Conservation (phyloP, 1,139 yeast species). For the Sugiyamaella grinbergsii region DNA sequence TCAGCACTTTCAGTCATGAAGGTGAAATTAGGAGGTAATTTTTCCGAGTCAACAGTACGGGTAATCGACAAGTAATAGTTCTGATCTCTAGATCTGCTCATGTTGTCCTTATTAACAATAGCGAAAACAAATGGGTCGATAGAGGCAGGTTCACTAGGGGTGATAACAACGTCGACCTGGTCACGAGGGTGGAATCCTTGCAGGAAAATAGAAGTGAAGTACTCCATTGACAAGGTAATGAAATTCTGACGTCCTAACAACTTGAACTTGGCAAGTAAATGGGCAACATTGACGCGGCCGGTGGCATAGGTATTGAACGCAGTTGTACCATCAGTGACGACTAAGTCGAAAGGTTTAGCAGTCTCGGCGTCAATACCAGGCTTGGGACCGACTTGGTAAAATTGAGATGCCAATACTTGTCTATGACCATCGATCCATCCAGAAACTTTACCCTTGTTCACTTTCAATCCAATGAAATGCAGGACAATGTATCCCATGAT, state of each 20-base stretch:
- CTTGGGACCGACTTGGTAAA: slow-evolving; percentile 58
- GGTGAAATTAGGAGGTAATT: slow-evolving; percentile 72
- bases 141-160: slow-evolving; percentile 54
- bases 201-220: slow-evolving; percentile 57
- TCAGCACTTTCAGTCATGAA: slow-evolving; percentile 90
- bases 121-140: slow-evolving; percentile 72
- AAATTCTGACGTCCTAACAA: slow-evolving; percentile 82
- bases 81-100: slow-evolving; percentile 74
- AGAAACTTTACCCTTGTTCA: slow-evolving; percentile 60
- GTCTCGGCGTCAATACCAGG: slow-evolving; percentile 38
- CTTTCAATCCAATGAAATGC: slow-evolving; percentile 57
- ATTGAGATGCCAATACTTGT: slow-evolving; percentile 61
- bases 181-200: slow-evolving; percentile 53
- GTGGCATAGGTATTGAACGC: slow-evolving; percentile 79
- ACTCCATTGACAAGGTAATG: slow-evolving; percentile 62
- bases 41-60: slow-evolving; percentile 68
- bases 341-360: slow-evolving; percentile 39
- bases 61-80: slow-evolving; percentile 85
- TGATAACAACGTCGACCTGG: slow-evolving; percentile 53
- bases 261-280: slow-evolving; percentile 60
- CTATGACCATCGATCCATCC: slow-evolving; percentile 52
- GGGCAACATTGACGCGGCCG: slow-evolving; percentile 78
- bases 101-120: slow-evolving; percentile 78
- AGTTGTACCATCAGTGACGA: slow-evolving; percentile 69
- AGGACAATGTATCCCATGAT: slow-evolving; percentile 45